Evolutionary conservation across 2,329 filamentous ascomycete genomes (phyloP), one percentile per base, ranked within the genome.

Genomic region (Pyricularia grisea): DNA sequence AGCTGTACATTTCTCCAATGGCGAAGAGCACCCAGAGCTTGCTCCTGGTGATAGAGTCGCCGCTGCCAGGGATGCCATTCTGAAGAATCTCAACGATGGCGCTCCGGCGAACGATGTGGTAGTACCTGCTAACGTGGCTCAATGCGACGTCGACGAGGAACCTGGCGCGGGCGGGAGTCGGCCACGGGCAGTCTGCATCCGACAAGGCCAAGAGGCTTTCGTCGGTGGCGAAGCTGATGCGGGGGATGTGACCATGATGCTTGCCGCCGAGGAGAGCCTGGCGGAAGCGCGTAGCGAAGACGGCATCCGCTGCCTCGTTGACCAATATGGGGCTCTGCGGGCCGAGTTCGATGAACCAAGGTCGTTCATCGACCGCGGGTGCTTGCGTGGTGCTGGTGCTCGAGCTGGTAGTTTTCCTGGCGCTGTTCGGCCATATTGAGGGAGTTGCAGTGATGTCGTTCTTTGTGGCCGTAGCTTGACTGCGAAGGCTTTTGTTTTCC

Each of bases 11-110:
- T 12, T 68, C 69, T 11, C 69, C 69, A 20, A 70, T 67, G 20
- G 69, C 69, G 4, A 70, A 68, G 5, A 70, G 67, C 27, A 50
- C 65, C 30, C 68, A 68, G 17, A 70, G 55, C 60, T 70, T 68
- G 67, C 67, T 67, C 65, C 61, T 60, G 33, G 68, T 60, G 25
- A 67, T 28, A 11, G 65, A 70, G 58, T 68, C 27, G 11, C 67
- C 55, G 30, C 60, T 31, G n/a, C 17, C 17, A 20, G 55, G 27
- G 23, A 31, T 27, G 31, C 36, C 58, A 6, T n/a, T 50, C 67
- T 65, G 58, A 30, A 70, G 69, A 4, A 60, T 67, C 25, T 67
- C 67, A 5, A 70, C 11, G 25, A 68, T 68, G 42, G 27, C 55
- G 66, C 66, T 68, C 20, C 66, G 50, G 66, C 66, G 66, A 7